Evolutionary conservation across 371 early-diverging fungal genomes (phyloP).

Genomic region (Circinella minor): DNA sequence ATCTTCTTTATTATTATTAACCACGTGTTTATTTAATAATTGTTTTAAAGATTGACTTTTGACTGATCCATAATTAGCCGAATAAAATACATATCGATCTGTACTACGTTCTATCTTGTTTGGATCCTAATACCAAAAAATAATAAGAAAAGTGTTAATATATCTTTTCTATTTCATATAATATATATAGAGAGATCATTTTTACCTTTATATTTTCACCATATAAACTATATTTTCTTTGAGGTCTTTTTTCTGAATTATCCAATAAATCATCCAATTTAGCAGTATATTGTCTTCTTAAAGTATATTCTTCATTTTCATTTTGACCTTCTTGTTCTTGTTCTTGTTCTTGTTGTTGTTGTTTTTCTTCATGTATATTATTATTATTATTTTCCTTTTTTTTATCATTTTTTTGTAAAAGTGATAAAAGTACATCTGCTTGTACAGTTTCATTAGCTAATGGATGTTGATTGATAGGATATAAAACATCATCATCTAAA

Average conservation of each 20-base stretch:
- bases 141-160: neutral
- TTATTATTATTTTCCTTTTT: neutral
- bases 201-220: conserved; percentile 33
- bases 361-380: neutral
- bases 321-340: too few relatives aligned
- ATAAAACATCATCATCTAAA: conserved; percentile 12
- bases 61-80: conserved; percentile 54
- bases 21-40: conserved; percentile 29
- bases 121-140: too few relatives aligned
- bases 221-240: conserved; percentile 31
- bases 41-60: conserved; percentile 51
- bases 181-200: neutral
- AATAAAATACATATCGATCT: conserved; percentile 64
- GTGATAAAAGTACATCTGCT: conserved; percentile 12
- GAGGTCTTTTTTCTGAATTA: conserved; percentile 13
- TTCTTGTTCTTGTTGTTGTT: neutral
- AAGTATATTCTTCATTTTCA: neutral
- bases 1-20: too few relatives aligned
- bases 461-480: conserved; percentile 5
- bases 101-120: conserved; percentile 25
- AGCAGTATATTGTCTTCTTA: conserved; percentile 24
- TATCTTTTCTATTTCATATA: neutral
- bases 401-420: conserved; percentile 4
- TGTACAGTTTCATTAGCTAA: conserved; percentile 16
- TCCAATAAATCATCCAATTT: conserved; percentile 29